Conservation (phyloP, 805 yeast genomes). For the Nematodospora valgi region DNA sequence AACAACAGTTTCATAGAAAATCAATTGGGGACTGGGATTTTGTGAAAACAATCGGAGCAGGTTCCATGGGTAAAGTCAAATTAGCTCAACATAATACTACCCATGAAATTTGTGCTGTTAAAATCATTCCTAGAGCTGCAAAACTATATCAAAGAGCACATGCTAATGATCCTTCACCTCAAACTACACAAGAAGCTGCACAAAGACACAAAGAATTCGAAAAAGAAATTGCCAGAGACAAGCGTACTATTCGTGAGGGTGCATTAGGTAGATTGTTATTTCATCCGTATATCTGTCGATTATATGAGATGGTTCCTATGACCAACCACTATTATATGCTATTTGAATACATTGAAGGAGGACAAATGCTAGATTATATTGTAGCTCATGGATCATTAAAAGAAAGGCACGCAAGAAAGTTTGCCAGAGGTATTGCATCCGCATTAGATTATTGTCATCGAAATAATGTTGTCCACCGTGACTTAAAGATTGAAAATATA, state of each 20-base stretch:
- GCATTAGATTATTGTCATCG: conserved; percentile 92
- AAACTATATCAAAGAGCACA: conserved; percentile 71
- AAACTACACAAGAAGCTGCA: conserved; percentile 51
- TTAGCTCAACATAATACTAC: conserved; percentile 83
- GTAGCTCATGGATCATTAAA: conserved; percentile 93
- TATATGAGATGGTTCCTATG: conserved; percentile 94
- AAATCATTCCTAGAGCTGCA: conserved; percentile 88
- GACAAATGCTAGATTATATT: conserved; percentile 95
- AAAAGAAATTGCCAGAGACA: conserved; percentile 85
- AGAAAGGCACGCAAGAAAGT: conserved; percentile 90
- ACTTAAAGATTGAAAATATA: conserved; percentile 92
- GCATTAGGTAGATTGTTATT: conserved; percentile 85
- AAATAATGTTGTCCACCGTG: conserved; percentile 95
- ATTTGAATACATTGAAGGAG: conserved; percentile 95
- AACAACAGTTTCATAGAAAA: conserved; percentile 69
- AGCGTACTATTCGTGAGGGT: conserved; percentile 91
- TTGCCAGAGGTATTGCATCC: conserved; percentile 90
- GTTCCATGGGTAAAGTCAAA: conserved; percentile 98
- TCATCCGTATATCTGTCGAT: conserved; percentile 88
- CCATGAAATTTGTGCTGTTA: conserved; percentile 82
- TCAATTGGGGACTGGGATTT: conserved; percentile 97
- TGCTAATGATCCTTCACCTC: conserved; percentile 63
- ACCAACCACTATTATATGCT: conserved; percentile 95
- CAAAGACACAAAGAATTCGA: conserved; percentile 69
- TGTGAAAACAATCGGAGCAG: conserved; percentile 93